phyloP scores from a whole-genome alignment of 768 basidiomycete species.

The Phallus indusiatus region DNA sequence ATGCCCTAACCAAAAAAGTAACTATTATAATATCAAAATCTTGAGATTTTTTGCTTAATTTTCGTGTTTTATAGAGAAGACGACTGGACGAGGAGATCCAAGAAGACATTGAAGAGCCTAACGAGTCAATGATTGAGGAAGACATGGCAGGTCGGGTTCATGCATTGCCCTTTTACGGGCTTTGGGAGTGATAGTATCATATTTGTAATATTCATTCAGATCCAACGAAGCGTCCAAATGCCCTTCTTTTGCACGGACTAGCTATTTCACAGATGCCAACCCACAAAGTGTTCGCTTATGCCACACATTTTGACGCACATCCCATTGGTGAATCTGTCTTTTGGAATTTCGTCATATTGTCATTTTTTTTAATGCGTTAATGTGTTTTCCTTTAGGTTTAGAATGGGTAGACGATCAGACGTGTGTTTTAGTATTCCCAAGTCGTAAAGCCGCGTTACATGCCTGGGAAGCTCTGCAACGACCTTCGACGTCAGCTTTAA shows the following conservation, averaged over 20 bases:
- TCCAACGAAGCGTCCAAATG: slow-evolving; percentile 41
- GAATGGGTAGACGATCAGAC: slow-evolving; percentile 86
- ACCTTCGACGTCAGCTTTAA: slow-evolving; percentile 31
- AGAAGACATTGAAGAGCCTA: slow-evolving; percentile 22
- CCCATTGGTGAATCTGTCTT: slow-evolving; percentile 33
- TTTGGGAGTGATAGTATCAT: not conserved
- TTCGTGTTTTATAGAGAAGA: slow-evolving; percentile 32
- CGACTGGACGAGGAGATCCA: slow-evolving; percentile 33
- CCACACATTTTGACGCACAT: slow-evolving; percentile 63
- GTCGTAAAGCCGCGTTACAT: slow-evolving; percentile 10
- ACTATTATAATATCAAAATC: slow-evolving; percentile 41
- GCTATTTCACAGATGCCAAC: slow-evolving; percentile 73
- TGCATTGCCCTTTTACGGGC: slow-evolving; percentile 1
- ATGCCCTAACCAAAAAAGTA: slow-evolving; percentile 68
- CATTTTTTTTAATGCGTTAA: not conserved
- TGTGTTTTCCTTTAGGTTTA: slow-evolving; percentile 35
- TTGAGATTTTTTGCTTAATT: slow-evolving; percentile 9
- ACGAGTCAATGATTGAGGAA: slow-evolving; percentile 1
- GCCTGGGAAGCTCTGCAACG: slow-evolving; percentile 2
- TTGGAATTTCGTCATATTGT: not conserved
- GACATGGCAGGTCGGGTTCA: slow-evolving; percentile 8
- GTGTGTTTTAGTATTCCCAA: slow-evolving; percentile 65
- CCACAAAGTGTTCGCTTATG: slow-evolving; percentile 70
- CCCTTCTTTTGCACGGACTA: slow-evolving; percentile 60
- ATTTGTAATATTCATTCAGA: slow-evolving; percentile 10